Conservation (phyloP, 768 basidiomycete species). For the Dendrothele bispora region DNA sequence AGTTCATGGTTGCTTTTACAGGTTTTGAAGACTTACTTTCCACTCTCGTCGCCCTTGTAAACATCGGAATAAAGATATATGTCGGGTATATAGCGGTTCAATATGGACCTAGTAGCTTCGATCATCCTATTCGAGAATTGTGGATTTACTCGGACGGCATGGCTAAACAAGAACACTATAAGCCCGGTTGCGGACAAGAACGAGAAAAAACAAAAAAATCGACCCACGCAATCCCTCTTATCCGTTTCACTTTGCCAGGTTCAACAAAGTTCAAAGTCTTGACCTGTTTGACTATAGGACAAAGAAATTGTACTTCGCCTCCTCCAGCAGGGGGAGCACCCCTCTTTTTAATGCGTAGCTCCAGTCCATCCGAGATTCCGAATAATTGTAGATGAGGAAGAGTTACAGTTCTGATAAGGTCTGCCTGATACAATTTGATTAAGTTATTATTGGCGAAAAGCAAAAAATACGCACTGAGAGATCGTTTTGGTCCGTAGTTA, state of each 20-base stretch:
- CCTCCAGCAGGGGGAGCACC: slow-evolving; percentile 90
- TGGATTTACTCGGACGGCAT: slow-evolving; percentile 94
- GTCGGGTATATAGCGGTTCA: slow-evolving; percentile 97
- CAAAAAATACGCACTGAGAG: slow-evolving; percentile 65
- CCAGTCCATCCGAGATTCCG: slow-evolving; percentile 86
- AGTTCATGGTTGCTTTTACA: neutral
- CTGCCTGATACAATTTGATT: slow-evolving; percentile 52
- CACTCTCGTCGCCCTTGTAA: slow-evolving; percentile 96
- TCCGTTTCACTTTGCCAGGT: slow-evolving; percentile 88
- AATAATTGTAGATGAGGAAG: slow-evolving; percentile 89
- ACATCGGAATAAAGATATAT: slow-evolving; percentile 98
- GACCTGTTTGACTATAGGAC: slow-evolving; percentile 86
- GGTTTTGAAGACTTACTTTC: slow-evolving; percentile 66
- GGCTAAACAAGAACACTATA: slow-evolving; percentile 47
- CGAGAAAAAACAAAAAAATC: neutral
- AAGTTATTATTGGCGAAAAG: neutral
- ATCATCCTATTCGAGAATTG: slow-evolving; percentile 99
- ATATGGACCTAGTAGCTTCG: slow-evolving; percentile 85
- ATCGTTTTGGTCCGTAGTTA: slow-evolving; percentile 91
- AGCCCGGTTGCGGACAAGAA: slow-evolving; percentile 9
- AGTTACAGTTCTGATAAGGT: slow-evolving; percentile 86
- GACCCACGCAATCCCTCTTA: slow-evolving; percentile 90
- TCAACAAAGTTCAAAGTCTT: slow-evolving; percentile 94
- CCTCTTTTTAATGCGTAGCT: slow-evolving; percentile 94
- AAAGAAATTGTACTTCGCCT: slow-evolving; percentile 92